Evolutionary conservation across 176 grass and related monocot species (phyloP), one percentile per base, ranked within the genome.

Genomic region (Carex kokanica): DNA sequence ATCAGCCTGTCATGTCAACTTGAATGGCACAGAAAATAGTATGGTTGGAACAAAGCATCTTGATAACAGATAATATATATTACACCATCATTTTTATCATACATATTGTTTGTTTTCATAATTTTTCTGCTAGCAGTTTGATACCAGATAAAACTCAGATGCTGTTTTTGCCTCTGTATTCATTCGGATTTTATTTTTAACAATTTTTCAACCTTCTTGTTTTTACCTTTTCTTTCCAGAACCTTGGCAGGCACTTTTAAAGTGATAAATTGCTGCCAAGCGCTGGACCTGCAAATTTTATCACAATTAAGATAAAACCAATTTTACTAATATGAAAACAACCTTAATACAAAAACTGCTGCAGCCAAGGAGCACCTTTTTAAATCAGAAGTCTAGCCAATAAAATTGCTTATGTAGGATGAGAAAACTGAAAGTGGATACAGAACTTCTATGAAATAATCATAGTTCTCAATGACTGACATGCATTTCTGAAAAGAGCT

Each of bases 141-240:
- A 55, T 16, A 16, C 45, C 47, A 77, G 2, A 77, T 34, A 34
- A 5, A 40, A 56, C 1, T 32, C 23, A 55, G 49, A 32, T 54
- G 49, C 21, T 71, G 24, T 77, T 31, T 75, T 21, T 29, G 72
- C 45, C 45, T 55, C 11, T 75, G 45, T 54, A 8, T 15, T 54
- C 45, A 51, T 52, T 25, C 3, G 8, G 6, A 23, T 52, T 52
- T 10, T 25, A 74, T 7, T 52, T 74, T 54, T 75, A 75, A 75
- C 52, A 52, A 54, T 54, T 54, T 29, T 8, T 75, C 4, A 14
- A 16, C 47, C 47, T 41, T 71, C 17, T 55, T 77, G 60, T 2
- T 31, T 27, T 88, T 86, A 95, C 92, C 91, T 94, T 88, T 95
- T 98, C 89, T 95, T 98, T 81, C 95, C 86, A 75, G 89, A 94